Base-by-base conservation (phyloP, 371 early-diverging fungal species). In the Funneliformis caledonium region DNA sequence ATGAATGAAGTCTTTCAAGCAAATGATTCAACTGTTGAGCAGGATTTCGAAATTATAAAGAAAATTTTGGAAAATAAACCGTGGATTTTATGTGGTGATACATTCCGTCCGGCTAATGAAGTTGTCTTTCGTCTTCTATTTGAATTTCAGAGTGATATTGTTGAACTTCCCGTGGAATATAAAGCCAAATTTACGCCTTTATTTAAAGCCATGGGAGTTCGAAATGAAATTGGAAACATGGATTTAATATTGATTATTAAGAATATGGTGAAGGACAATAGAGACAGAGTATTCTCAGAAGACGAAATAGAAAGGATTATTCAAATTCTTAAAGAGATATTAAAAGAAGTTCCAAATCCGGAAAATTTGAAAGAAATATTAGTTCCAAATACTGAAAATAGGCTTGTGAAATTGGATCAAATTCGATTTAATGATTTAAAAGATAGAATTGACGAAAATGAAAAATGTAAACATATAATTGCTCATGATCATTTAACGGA, bases 381-480 rank as follows among this genome's bases (percentile, higher is more conserved):
- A 22, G 12, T 70, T 22, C 70, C 70, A 22, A 70, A 11, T 19
- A 70, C 47, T 22, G 1, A 70, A 22, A 45, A n/a, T 22, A 70
- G 2, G 8, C 70, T 70, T 26, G 22, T 47, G 9, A 22, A 5
- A n/a, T 70, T 70, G 1, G 7, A 70, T 9, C 47, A 70, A 70
- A 70, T 70, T n/a, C 14, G 47, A n/a, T 70, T 45, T 70, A 47
- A 70, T 47, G 47, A 70, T 22, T 47, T 42, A 22, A 47, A 22
- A 19, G 22, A 8, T 12, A 45, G 47, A 12, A 4, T 70, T 12
- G 26, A 26, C 12, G 12, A 22, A 22, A 26, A 70, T 4, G 11
- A 70, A 16, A 70, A 70, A 45, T 22, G 12, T 2, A 12, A 47
- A 43, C 26, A 12, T 22, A 22, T 3, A 48, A 42, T 70, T 47